A percentile compares a stretch with the other conserved stretches of the same genome.
Conservation (phyloP, 148 eudicot species). For the Spergularia bocconei region DNA sequence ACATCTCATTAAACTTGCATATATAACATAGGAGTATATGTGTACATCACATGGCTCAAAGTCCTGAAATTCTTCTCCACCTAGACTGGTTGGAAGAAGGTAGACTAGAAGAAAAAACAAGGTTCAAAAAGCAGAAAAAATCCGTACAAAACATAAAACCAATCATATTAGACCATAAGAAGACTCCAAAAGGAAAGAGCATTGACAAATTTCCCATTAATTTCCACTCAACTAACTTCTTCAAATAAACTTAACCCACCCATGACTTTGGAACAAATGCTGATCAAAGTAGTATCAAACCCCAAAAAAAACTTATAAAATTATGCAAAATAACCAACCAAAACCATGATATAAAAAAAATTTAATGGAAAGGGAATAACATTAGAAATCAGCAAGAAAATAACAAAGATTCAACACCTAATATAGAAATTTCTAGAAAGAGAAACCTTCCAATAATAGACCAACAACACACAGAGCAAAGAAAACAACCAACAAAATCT, state of each 20-base stretch:
- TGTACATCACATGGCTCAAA: slow-evolving; percentile 15
- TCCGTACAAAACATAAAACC: slow-evolving; percentile 17
- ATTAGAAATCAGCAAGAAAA: slow-evolving; percentile 8
- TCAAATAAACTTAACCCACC: slow-evolving; percentile 23
- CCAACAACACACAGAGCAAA: slow-evolving; percentile 7
- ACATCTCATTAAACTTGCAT: too few species aligned
- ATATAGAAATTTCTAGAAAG: slow-evolving; percentile 17
- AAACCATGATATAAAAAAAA: background rate
- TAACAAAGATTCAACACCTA: slow-evolving; percentile 19
- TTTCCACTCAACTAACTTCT: slow-evolving; percentile 25
- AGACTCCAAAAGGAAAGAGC: slow-evolving; percentile 14
- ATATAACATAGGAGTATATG: background rate
- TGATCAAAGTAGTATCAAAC: slow-evolving; percentile 15
- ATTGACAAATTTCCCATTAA: slow-evolving; percentile 14
- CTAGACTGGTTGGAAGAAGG: slow-evolving; percentile 28
- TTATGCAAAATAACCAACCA: slow-evolving; percentile 3
- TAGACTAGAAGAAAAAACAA: slow-evolving; percentile 18
- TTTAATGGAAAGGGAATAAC: background rate
- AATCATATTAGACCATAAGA: slow-evolving; percentile 20
- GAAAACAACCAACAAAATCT: slow-evolving; percentile 9
- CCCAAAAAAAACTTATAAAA: background rate
- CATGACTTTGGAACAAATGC: slow-evolving; percentile 24
- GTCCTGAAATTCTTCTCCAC: slow-evolving; percentile 17
- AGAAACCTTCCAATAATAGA: slow-evolving; percentile 24
- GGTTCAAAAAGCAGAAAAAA: slow-evolving; percentile 17